A percentile compares a stretch with the other conserved stretches of the same genome.
Evolutionary conservation across 2,329 filamentous ascomycete genomes (phyloP).

Genomic region (Chaetomiaceae sp.): DNA sequence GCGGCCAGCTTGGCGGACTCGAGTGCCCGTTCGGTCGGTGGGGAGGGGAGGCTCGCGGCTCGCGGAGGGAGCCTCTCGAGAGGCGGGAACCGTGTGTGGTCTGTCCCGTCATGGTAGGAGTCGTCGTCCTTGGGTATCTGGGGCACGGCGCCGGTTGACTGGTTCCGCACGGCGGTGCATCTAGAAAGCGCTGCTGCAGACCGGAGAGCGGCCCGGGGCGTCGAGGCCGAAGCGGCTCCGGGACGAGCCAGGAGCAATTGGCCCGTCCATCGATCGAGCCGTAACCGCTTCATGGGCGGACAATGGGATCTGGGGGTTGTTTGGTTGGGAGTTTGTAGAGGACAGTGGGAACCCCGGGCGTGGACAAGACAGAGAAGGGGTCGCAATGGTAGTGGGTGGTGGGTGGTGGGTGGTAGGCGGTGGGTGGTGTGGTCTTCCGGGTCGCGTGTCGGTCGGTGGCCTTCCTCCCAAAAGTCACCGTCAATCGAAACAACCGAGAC

Average conservation of each 20-base stretch:
- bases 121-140: constrained; percentile 22
- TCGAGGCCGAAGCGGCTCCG: constrained; percentile 32
- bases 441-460: constrained; percentile 13
- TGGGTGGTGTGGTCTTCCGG: constrained; percentile 5
- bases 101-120: constrained; percentile 32
- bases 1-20: constrained; percentile 86
- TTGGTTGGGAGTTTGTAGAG: background rate
- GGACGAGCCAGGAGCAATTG: constrained; percentile 53
- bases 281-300: constrained; percentile 56
- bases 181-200: constrained; percentile 17
- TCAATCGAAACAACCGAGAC: constrained; percentile 17
- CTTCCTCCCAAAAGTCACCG: constrained; percentile 18
- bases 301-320: constrained; percentile 6
- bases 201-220: constrained; percentile 17
- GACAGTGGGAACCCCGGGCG: constrained; percentile 7
- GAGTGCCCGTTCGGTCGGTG: constrained; percentile 61
- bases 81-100: constrained; percentile 24
- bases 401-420: constrained; percentile 2
- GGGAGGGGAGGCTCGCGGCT: constrained; percentile 58
- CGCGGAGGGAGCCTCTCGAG: constrained; percentile 33
- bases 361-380: background rate
- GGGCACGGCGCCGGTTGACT: constrained; percentile 31
- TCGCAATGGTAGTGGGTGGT: too few relatives aligned
- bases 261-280: constrained; percentile 55
- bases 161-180: constrained; percentile 24